Percentiles rank a stretch among this genome's conserved stretches.
Conservation (phyloP, 1,284 basidiomycete species). For the Pyrrhoderma noxium region DNA sequence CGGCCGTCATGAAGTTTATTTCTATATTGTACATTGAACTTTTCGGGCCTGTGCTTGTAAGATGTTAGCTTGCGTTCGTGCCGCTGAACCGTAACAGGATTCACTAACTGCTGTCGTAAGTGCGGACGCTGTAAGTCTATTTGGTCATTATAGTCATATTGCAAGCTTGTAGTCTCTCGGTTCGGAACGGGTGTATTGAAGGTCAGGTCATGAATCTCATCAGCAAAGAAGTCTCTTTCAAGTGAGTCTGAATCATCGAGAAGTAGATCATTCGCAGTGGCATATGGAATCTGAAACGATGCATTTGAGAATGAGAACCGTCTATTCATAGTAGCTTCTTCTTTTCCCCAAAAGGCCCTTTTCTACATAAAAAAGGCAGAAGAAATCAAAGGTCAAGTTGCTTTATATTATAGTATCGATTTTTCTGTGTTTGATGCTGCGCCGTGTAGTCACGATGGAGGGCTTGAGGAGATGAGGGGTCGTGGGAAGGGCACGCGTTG, state of each 20-base stretch:
- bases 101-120: neutral
- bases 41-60: too few species aligned
- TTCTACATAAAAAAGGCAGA: too few species aligned
- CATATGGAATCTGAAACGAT: slow-evolving; percentile 15
- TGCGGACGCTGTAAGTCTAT: too few species aligned
- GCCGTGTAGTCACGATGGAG: too few species aligned
- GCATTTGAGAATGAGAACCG: slow-evolving; percentile 3
- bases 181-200: slow-evolving; percentile 10
- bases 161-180: neutral
- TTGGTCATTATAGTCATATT: too few species aligned
- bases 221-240: slow-evolving; percentile 14
- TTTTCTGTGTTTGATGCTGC: too few species aligned
- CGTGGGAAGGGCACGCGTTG: neutral
- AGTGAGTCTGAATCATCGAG: slow-evolving; percentile 9
- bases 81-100: too few species aligned
- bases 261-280: slow-evolving; percentile 12
- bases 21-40: too few species aligned
- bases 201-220: slow-evolving; percentile 7
- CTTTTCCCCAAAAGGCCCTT: too few species aligned
- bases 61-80: too few species aligned
- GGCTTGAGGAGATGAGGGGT: neutral
- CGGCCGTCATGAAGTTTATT: neutral
- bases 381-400: too few species aligned
- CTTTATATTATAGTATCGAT: too few species aligned
- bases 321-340: neutral